phyloP scores from a whole-genome alignment of 352 stramenopile genomes.

The Globisporangium paddicum region DNA sequence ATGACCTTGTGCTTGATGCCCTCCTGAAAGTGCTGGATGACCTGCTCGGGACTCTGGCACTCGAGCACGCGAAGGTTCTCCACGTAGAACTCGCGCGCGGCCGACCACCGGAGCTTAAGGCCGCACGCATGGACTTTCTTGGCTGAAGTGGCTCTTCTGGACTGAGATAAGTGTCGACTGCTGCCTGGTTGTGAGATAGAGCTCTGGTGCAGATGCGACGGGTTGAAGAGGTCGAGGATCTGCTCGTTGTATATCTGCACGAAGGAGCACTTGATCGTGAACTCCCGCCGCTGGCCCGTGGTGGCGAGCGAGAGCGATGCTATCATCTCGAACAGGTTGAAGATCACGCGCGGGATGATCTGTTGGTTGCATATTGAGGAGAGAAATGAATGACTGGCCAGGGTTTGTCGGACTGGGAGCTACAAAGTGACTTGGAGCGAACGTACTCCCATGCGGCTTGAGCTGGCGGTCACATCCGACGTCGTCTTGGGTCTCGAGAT shows the following conservation, averaged over 20 bases:
- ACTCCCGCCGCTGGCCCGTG: conserved; percentile 23
- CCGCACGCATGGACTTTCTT: conserved; percentile 4
- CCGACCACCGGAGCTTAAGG: conserved; percentile 42
- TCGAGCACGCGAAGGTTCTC: conserved; percentile 45
- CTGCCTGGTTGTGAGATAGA: neutral
- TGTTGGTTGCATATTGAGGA: conserved; percentile 3
- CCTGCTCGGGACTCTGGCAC: conserved; percentile 35
- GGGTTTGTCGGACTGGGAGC: conserved; percentile 1
- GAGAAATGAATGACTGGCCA: neutral
- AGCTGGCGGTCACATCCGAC: conserved; percentile 8
- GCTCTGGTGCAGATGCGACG: conserved; percentile 19
- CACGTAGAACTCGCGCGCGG: conserved; percentile 52
- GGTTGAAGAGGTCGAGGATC: conserved; percentile 54
- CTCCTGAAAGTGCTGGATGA: conserved; percentile 47
- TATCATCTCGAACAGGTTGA: conserved; percentile 34
- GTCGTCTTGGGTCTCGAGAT: conserved; percentile 14
- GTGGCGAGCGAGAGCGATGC: conserved; percentile 3
- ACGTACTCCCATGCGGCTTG: conserved; percentile 29
- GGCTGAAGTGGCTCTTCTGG: neutral
- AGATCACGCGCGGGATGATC: conserved; percentile 48
- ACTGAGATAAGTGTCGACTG: neutral
- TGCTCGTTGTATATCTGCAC: conserved; percentile 93
- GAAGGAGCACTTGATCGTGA: conserved; percentile 65
- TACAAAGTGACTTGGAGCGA: neutral
- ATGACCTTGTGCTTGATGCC: conserved; percentile 59